Evolutionary conservation across 2,329 filamentous ascomycete genomes (phyloP), one percentile per base, ranked within the genome.

Genomic region (Cytospora chrysosperma): DNA sequence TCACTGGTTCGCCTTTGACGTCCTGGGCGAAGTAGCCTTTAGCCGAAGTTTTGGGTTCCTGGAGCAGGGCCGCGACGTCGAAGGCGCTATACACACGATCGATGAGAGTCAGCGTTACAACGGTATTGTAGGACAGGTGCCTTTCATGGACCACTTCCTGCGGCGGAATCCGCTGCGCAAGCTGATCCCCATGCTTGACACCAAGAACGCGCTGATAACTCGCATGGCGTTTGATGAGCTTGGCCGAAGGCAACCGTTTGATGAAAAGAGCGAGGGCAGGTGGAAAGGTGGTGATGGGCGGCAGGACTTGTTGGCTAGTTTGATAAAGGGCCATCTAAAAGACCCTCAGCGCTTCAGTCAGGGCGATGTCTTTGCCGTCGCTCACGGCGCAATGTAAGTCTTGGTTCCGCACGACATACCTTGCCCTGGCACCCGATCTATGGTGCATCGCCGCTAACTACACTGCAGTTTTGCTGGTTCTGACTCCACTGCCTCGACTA

Each of bases 401-500:
- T 21, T 60, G n/a, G n/a, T 7, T 10, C 19, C 34, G 2, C 51
- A 27, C 26, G 10, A 7, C 2, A 21, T 43, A 21, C 10, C n/a
- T 47, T 8, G 3, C 15, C 12, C 15, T 26, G 7, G 10, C 17
- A 10, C n/a, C n/a, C n/a, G n/a, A n/a, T 27, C 4, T 1, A 7
- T 34, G n/a, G 34, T 55, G 2, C 19, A 40, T 8, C 2, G 15
- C 19, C 65, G n/a, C 66, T 57, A 1, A 37, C 65, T 15, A 28
- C 12, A 17, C 13, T 32, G n/a, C 50, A 84, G 81, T 66, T 83
- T 86, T 69, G 84, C 84, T 19, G 85, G 85, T 28, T 85, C 85
- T 24, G 85, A 87, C 72, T 85, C 84, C 0, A 86, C 85, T 0
- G 84, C 85, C 13, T 84, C 81, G 9, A 84, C 82, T 0, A 84